Base-by-base conservation (phyloP, 305 asterid species). In the Caryopteris hybrid region DNA sequence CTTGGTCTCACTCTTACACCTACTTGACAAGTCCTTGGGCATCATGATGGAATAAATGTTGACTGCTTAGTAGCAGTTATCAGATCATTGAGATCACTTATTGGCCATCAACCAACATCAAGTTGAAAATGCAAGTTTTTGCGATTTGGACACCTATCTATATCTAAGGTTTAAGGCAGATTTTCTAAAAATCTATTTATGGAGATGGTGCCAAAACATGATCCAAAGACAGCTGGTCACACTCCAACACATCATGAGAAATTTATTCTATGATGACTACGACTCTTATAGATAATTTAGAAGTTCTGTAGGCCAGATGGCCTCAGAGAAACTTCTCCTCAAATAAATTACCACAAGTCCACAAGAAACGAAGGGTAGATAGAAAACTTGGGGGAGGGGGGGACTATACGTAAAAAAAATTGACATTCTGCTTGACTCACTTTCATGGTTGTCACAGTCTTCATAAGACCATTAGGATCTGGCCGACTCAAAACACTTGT, bases 401-500 rank as follows among this genome's bases (percentile, higher is more conserved):
- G 4, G 4, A 25, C 4, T 25, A 25, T 25, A 2, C 31, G 4
- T 2, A 25, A 1, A 25, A 25, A 25, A 25, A 25, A 25, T 25
- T 25, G 31, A 25, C 4, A 25, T 25, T 25, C 31, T 2, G 31
- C 31, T 1, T 25, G 2, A 80, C 87, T 79, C 79, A 94, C 99
- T 72, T 91, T 70, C 89, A 81, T 83, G 31, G 99, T 91, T 58
- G 96, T 86, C 61, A 87, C 97, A 25, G 96, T 82, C 5, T 75
- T 75, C 82, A 91, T 87, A 42, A 55, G 76, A 25, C 96, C 97
- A 76, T 79, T 69, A n/a, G 87, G 67, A 56, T 87, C 92, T 11
- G 92, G 99, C 52, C 99, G 90, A 77, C 97, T 91, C 75, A 94
- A 64, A 70, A 85, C 75, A 73, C 99, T 94, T 2, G 84, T 65